Percentiles rank a stretch among this genome's conserved stretches.
Evolutionary conservation across 2,329 filamentous ascomycete genomes (phyloP).

Genomic region (Parastagonospora avenae): DNA sequence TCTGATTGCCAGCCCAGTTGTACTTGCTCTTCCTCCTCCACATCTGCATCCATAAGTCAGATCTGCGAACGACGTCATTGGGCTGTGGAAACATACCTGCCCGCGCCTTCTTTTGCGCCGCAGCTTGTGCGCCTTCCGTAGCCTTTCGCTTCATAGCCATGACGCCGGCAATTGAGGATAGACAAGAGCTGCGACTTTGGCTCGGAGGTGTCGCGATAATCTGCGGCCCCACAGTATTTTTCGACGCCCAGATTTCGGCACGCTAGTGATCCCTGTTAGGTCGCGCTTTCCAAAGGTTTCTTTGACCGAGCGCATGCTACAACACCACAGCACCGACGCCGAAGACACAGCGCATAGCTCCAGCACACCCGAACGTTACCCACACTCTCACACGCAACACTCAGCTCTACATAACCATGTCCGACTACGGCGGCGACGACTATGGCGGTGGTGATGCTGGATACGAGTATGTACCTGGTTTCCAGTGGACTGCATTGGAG

Average conservation of each 20-base stretch:
- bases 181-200: slow-evolving; percentile 13
- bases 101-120: slow-evolving; percentile 31
- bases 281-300: slow-evolving; percentile 7
- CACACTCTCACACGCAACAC: slow-evolving; percentile 3
- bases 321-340: not conserved
- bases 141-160: slow-evolving; percentile 40
- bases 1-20: slow-evolving; percentile 26
- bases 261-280: slow-evolving; percentile 7
- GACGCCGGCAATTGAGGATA: slow-evolving; percentile 2
- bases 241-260: slow-evolving; percentile 23
- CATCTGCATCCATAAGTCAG: slow-evolving; percentile 12
- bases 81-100: slow-evolving; percentile 20
- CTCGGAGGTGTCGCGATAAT: slow-evolving; percentile 4
- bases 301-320: slow-evolving; percentile 10
- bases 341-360: not conserved
- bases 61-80: slow-evolving; percentile 6
- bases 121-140: slow-evolving; percentile 5
- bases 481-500: slow-evolving; percentile 4
- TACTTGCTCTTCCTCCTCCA: slow-evolving; percentile 8
- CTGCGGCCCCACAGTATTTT: slow-evolving; percentile 22
- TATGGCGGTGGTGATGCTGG: slow-evolving; percentile 35
- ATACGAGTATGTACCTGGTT: slow-evolving; percentile 36
- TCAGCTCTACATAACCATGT: slow-evolving; percentile 40
- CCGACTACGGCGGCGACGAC: slow-evolving; percentile 52
- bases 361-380: not conserved